Evolutionary conservation across 225 moss, liverwort and hornwort species (phyloP).

Genomic region (Straminergon stramineum): DNA sequence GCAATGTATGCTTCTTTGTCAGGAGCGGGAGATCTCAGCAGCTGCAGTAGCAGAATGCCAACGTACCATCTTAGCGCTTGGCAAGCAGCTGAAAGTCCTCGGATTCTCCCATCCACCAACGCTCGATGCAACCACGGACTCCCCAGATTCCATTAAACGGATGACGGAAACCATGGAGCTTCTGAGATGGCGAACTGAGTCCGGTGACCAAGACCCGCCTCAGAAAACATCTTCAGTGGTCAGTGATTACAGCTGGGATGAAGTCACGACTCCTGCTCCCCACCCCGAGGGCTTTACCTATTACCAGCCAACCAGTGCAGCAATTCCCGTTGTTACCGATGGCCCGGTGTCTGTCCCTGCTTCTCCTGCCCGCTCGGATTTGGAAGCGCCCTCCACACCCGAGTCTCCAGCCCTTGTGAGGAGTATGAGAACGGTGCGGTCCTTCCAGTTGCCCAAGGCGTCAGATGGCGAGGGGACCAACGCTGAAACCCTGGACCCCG

Average conservation of each 20-base stretch:
- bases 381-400: conserved; percentile 13
- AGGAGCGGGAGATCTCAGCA: conserved; percentile 46
- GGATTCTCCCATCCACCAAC: conserved; percentile 11
- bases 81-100: conserved; percentile 65
- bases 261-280: not conserved
- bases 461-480: not conserved
- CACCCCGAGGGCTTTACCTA: not conserved
- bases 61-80: conserved; percentile 38
- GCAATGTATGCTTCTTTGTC: not conserved
- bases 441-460: conserved; percentile 2
- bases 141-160: conserved; percentile 22
- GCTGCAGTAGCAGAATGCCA: conserved; percentile 51
- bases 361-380: conserved; percentile 11
- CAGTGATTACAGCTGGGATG: conserved; percentile 3
- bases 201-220: not conserved
- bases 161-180: conserved; percentile 47
- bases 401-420: conserved; percentile 9
- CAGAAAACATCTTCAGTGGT: not conserved
- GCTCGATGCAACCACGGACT: not conserved
- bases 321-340: not conserved
- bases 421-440: conserved; percentile 19
- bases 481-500: not conserved
- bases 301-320: not conserved
- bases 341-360: conserved; percentile 17
- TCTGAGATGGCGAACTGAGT: conserved; percentile 39